Evolutionary conservation across 768 basidiomycete species (phyloP), one percentile per base, ranked within the genome.

Genomic region (Serendipita indica): DNA sequence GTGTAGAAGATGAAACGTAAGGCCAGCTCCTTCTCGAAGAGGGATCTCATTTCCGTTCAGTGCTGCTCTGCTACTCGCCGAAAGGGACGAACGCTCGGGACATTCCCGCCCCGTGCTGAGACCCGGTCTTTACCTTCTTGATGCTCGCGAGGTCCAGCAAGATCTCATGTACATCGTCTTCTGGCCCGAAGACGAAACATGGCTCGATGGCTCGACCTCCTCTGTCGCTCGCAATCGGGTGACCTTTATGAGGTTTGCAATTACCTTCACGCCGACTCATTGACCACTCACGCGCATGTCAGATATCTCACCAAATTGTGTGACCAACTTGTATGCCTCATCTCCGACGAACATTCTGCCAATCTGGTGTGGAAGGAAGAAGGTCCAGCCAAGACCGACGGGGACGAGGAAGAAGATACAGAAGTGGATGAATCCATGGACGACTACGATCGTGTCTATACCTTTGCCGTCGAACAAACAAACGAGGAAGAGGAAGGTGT

Each of bases 131-230:
- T 82, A 81, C 59, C 62, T 76, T 32, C 68, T 72, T 30, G 59
- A 60, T 54, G 45, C 69, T 68, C n/a, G 61, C 1, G 27, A 43
- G 1, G 65, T 70, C 25, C 57, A 63, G 12, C 64, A 69, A 22
- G 54, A 33, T 28, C 20, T 41, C 22, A 22, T 77, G 4, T 79
- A 77, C 54, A 72, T 79, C 13, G 62, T 83, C 3, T 82, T 79
- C 59, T 83, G 82, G 82, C 81, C 81, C 0, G 79, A 83, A 60
- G 71, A 77, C 30, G 72, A 68, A 0, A 82, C 81, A 0, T 83
- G 81, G 81, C 65, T 76, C 33, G 79, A 81, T 64, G 67, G 70
- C 13, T 74, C 78, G 0, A 33, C 68, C 3, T 68, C 73, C 1
- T 68, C 77, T 3, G 72, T 78, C 49, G 64, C 71, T 28, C 72